Conservation (phyloP, 2,329 filamentous ascomycete genomes). For the Neoscytalidium dimidiatum region DNA sequence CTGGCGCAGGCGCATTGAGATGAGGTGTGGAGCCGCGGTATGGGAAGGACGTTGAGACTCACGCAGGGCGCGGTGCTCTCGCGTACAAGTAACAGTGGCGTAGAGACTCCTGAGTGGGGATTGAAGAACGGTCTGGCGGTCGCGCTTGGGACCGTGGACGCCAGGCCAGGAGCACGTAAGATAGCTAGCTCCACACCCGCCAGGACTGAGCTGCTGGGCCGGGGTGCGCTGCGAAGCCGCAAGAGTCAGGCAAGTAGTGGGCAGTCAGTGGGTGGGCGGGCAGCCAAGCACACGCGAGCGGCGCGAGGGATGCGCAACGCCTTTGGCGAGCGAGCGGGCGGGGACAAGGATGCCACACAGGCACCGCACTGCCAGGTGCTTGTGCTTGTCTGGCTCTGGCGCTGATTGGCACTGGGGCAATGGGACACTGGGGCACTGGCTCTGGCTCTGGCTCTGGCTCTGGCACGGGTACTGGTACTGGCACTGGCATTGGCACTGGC, state of each 20-base stretch:
- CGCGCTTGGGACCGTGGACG: constrained; percentile 16
- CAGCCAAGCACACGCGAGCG: constrained; percentile 7
- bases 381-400: background rate
- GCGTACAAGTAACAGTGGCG: constrained; percentile 20
- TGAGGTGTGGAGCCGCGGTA: constrained; percentile 20
- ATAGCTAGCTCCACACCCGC: constrained; percentile 17
- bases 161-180: constrained; percentile 18
- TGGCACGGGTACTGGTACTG: background rate
- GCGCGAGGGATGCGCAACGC: constrained; percentile 17
- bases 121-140: constrained; percentile 21
- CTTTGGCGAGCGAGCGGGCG: constrained; percentile 5
- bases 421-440: background rate
- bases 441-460: background rate
- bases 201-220: background rate
- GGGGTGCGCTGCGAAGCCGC: constrained; percentile 6
- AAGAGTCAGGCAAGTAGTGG: background rate
- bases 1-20: constrained; percentile 21
- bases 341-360: constrained; percentile 13
- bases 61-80: constrained; percentile 9
- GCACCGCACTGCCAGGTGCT: too few species aligned
- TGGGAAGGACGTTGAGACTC: constrained; percentile 15
- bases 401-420: background rate
- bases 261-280: constrained; percentile 2
- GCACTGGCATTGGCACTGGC: background rate
- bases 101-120: constrained; percentile 20